phyloP scores from a whole-genome alignment of 306 rosid genomes.

The Medicago arabica region DNA sequence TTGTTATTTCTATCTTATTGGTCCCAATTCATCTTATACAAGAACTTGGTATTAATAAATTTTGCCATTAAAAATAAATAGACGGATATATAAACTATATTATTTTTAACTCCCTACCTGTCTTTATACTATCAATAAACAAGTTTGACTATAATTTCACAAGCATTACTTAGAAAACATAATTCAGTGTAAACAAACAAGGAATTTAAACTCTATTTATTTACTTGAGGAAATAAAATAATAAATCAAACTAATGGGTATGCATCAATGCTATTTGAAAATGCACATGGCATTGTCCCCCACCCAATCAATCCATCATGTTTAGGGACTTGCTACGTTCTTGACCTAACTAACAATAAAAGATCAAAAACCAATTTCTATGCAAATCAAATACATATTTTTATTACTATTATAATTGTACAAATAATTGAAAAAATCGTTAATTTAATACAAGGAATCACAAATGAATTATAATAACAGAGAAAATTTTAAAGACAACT shows the following conservation, averaged over 20 bases:
- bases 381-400: conserved; percentile 12
- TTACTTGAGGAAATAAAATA: background rate
- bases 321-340: conserved; percentile 37
- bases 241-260: conserved; percentile 33
- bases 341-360: conserved; percentile 24
- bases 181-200: too few species aligned
- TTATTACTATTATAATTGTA: background rate
- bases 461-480: background rate
- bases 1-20: too few species aligned
- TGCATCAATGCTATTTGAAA: conserved; percentile 62
- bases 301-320: conserved; percentile 36
- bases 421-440: conserved; percentile 3
- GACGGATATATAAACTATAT: too few species aligned
- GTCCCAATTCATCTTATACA: too few species aligned
- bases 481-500: background rate
- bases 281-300: conserved; percentile 78
- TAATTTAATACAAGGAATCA: conserved; percentile 31
- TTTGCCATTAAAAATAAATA: too few species aligned
- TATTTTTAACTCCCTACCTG: too few species aligned
- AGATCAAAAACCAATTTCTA: conserved; percentile 24
- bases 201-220: too few species aligned
- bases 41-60: too few species aligned
- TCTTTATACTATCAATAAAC: too few species aligned
- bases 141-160: too few species aligned
- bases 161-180: too few species aligned